phyloP scores from a whole-genome alignment of 2,329 filamentous ascomycete genomes.

The Hypoxylon sp. region DNA sequence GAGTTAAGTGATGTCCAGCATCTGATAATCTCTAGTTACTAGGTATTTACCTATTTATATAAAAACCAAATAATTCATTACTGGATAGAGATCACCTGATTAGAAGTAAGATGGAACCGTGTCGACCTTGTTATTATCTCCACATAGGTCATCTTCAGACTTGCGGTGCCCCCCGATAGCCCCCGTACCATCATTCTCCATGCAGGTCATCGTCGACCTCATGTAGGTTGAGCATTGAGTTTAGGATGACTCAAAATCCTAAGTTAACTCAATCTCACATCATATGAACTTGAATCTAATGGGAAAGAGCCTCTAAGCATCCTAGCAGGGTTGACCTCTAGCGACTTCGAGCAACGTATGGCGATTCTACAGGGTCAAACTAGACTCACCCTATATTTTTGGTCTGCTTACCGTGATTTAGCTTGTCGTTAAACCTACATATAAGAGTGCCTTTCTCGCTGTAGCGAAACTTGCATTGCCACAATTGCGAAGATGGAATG shows the following conservation, averaged over 20 bases:
- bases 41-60: too few species aligned
- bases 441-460: neutral
- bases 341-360: neutral
- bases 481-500: neutral
- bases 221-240: neutral
- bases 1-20: neutral
- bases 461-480: neutral
- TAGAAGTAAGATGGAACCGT: neutral
- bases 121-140: neutral
- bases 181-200: neutral
- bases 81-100: neutral
- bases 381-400: neutral
- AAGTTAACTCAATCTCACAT: neutral
- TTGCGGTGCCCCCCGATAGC: neutral
- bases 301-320: neutral
- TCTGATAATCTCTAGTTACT: neutral
- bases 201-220: slow-evolving; percentile 6
- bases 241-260: neutral
- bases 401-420: neutral
- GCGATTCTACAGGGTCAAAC: neutral
- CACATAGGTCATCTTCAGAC: neutral
- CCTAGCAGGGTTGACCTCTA: neutral
- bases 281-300: neutral
- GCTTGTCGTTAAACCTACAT: neutral
- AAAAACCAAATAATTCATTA: too few species aligned